Percentiles rank a stretch among this genome's conserved stretches.
phyloP scores from a whole-genome alignment of 2,329 filamentous ascomycete species.

The Passalora sequoiae region DNA sequence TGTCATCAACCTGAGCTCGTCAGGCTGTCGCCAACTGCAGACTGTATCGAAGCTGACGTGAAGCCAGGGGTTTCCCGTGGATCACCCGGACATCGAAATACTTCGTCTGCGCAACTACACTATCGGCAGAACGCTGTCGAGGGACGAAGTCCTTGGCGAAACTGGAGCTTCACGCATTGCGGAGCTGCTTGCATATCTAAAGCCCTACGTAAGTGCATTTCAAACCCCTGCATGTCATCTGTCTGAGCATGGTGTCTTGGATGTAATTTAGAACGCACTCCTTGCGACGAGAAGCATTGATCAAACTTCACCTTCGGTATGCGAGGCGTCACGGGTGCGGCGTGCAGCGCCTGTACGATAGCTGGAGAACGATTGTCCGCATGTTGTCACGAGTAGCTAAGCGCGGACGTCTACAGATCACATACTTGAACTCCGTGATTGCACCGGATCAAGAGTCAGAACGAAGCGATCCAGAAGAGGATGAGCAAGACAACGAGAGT shows the following conservation, averaged over 20 bases:
- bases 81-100: constrained; percentile 74
- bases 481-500: constrained; percentile 27
- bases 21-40: too few species aligned
- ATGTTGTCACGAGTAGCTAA: too few species aligned
- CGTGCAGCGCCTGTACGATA: constrained; percentile 2
- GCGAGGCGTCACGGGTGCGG: too few species aligned
- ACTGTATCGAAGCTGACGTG: too few species aligned
- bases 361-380: neutral
- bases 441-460: constrained; percentile 43
- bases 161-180: constrained; percentile 62
- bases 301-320: constrained; percentile 1
- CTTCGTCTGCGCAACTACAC: constrained; percentile 77
- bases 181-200: constrained; percentile 62
- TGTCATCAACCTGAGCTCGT: neutral
- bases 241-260: constrained; percentile 3
- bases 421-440: constrained; percentile 47
- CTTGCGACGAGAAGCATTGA: too few species aligned
- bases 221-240: neutral
- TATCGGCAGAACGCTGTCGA: constrained; percentile 60
- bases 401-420: constrained; percentile 44
- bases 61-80: constrained; percentile 26
- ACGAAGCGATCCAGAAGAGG: constrained; percentile 26
- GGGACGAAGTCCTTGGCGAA: constrained; percentile 58
- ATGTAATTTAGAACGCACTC: constrained; percentile 7
- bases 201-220: constrained; percentile 69